A percentile compares a stretch with the other conserved stretches of the same genome.
Evolutionary conservation across 163 green algal species (phyloP).

Genomic region (Scenedesmus sp.): DNA sequence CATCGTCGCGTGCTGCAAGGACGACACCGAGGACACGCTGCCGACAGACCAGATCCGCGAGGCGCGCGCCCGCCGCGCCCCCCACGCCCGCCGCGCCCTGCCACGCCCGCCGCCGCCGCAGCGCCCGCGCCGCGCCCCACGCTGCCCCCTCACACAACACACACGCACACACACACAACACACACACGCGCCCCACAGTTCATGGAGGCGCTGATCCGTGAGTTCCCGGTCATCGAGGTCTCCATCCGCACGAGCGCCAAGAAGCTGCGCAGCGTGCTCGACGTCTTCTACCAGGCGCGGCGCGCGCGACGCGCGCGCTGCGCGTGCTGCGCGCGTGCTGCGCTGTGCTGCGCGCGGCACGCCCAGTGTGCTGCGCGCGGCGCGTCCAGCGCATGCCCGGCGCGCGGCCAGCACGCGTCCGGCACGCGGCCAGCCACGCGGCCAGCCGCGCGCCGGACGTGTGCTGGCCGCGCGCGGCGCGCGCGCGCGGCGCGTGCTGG

Average conservation of each 20-base stretch:
- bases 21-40: constrained; percentile 66
- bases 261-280: constrained; percentile 49
- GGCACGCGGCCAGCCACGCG: too few relatives aligned
- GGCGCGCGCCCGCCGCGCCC: too few relatives aligned
- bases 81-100: too few relatives aligned
- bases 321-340: too few relatives aligned
- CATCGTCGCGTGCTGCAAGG: constrained; percentile 88
- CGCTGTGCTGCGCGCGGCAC: too few relatives aligned
- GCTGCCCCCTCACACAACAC: not conserved
- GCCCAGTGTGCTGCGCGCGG: too few relatives aligned
- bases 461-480: not conserved
- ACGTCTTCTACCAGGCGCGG: constrained; percentile 59
- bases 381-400: too few relatives aligned
- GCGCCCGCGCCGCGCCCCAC: too few relatives aligned
- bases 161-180: too few relatives aligned
- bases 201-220: constrained; percentile 54
- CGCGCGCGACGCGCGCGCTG: too few relatives aligned
- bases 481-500: not conserved
- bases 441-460: not conserved
- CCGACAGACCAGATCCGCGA: constrained; percentile 62
- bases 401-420: too few relatives aligned
- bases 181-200: constrained; percentile 18
- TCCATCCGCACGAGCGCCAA: constrained; percentile 60
- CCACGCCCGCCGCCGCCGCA: constrained; percentile 3
- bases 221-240: constrained; percentile 60